Evolutionary conservation across 1,139 yeast genomes (phyloP).

Genomic region (Candida frijolesensis): DNA sequence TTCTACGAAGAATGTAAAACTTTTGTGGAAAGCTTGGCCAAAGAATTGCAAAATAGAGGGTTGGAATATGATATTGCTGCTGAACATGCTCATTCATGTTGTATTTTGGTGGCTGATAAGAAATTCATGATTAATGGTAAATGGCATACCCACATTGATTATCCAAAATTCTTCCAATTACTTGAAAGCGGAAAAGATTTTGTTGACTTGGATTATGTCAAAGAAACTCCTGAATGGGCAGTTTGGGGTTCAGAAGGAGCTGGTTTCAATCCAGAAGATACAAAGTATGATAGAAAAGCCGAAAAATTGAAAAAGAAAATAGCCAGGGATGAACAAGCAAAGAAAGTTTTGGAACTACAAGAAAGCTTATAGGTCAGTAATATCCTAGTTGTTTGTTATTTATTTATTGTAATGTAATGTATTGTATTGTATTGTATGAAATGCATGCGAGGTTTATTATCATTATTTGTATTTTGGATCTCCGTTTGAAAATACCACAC

Average conservation of each 20-base stretch:
- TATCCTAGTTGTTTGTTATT: not conserved
- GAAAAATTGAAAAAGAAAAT: constrained; percentile 53
- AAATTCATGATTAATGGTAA: constrained; percentile 68
- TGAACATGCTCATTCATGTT: constrained; percentile 94
- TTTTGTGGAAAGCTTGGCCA: constrained; percentile 66
- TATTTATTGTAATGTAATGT: not conserved
- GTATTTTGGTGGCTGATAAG: constrained; percentile 79
- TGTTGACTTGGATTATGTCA: constrained; percentile 76
- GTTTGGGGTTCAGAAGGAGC: constrained; percentile 83
- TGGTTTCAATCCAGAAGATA: constrained; percentile 89
- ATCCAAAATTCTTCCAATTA: constrained; percentile 72
- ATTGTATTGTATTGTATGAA: too few species aligned
- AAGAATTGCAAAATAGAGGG: constrained; percentile 63
- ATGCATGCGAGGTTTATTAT: too few species aligned
- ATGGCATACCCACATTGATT: constrained; percentile 92
- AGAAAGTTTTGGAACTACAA: constrained; percentile 1
- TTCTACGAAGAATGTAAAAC: constrained; percentile 86
- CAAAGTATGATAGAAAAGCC: constrained; percentile 66
- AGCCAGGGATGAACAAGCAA: constrained; percentile 35
- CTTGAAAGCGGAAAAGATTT: constrained; percentile 66
- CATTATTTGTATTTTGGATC: too few species aligned
- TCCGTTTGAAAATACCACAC: too few species aligned
- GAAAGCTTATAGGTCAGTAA: constrained; percentile 1
- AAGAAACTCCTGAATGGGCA: constrained; percentile 90
- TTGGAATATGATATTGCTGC: constrained; percentile 83